Percentiles rank a stretch among this genome's conserved stretches.
Evolutionary conservation across 495 filamentous ascomycete genomes (phyloP).

Genomic region (Talaromyces nanjingensis): DNA sequence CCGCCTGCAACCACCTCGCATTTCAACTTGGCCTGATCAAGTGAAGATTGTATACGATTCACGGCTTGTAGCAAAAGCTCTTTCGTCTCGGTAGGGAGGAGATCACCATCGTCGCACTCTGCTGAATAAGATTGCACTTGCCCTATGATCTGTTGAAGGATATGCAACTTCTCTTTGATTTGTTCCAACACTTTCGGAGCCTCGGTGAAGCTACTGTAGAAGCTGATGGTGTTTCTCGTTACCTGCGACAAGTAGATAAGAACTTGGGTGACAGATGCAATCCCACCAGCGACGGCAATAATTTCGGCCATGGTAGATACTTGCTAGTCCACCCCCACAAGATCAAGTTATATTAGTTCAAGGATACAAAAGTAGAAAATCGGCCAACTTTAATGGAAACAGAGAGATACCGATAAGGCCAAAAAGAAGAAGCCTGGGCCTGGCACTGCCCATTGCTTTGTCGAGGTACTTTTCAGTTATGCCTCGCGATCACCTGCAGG

Average conservation of each 20-base stretch:
- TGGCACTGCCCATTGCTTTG: too few species aligned
- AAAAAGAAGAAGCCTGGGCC: too few species aligned
- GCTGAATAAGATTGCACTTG: neutral
- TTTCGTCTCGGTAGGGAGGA: neutral
- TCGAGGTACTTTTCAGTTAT: too few species aligned
- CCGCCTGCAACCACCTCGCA: neutral
- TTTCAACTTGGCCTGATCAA: neutral
- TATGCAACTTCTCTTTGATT: neutral
- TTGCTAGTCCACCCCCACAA: neutral
- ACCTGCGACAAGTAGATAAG: neutral
- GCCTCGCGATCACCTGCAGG: too few species aligned
- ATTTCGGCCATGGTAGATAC: neutral
- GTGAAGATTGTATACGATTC: neutral
- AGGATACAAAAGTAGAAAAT: too few species aligned
- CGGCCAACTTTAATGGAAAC: too few species aligned
- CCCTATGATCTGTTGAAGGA: neutral
- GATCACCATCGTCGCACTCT: neutral
- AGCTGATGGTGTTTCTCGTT: neutral
- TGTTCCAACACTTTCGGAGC: neutral
- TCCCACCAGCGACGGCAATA: neutral
- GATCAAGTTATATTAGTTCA: too few species aligned
- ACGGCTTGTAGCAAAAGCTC: neutral
- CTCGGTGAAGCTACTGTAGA: neutral
- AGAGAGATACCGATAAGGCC: too few species aligned
- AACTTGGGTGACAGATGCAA: neutral